Base-by-base conservation (phyloP, 768 basidiomycete genomes). In the Amanita muscaria region DNA sequence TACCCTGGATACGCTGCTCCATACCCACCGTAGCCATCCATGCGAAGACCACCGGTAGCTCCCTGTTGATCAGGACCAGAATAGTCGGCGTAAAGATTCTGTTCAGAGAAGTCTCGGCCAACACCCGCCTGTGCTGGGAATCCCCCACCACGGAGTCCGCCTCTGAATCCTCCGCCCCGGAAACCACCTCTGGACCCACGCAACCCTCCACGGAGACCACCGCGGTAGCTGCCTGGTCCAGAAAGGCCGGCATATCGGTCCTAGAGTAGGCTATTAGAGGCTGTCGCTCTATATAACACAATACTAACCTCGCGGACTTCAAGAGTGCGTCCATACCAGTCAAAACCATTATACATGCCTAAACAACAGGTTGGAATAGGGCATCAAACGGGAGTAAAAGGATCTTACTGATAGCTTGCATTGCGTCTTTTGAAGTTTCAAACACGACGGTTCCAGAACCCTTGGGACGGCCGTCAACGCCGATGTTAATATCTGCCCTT, bases 371-470 rank as follows among this genome's bases (percentile, higher is more conserved):
- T 31, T 42, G 40, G 11, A 19, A 19, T 19, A n/a, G n/a, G n/a
- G 25, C 24, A 19, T 18, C n/a, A 21, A 34, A 40, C 24, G 10
- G 33, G n/a, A 16, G 25, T 16, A 33, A 39, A n/a, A 76, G n/a
- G n/a, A n/a, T n/a, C 87, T 24, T 52, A 91, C 91, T 79, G 57
- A 98, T 93, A 9, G 93, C 93, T 57, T 89, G 84, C 53, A 79
- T 75, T 9, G 94, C 94, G 63, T 94, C 92, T 55, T 88, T 87
- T 11, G 86, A 62, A 2, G 84, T 89, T 62, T 92, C 89, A 56
- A 92, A 97, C 10, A 97, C 88, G 11, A 98, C 94, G 0, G 91
- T 96, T n/a, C 94, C 94, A 41, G 88, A 94, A 16, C 94, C 94
- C 61, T 96, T 94, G 12, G 94, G 92, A 10, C 83, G 77, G 21